Evolutionary conservation across 768 basidiomycete species (phyloP).

Genomic region (Boletus bicolor): DNA sequence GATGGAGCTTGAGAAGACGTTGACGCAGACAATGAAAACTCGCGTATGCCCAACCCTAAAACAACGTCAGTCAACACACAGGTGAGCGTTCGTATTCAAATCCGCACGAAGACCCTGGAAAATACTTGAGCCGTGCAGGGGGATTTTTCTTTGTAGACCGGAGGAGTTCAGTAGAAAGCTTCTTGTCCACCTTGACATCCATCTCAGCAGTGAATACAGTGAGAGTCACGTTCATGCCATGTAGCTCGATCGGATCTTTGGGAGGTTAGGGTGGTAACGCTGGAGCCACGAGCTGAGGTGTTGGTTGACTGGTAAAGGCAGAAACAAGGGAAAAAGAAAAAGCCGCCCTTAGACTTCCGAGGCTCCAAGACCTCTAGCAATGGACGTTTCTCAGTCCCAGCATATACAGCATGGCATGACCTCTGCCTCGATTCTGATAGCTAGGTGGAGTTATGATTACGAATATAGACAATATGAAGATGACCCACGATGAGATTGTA

Average conservation of each 20-base stretch:
- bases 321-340: conserved; percentile 43
- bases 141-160: conserved; percentile 95
- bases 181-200: conserved; percentile 60
- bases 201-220: conserved; percentile 41
- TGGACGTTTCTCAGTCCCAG: conserved; percentile 38
- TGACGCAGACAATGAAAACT: conserved; percentile 8
- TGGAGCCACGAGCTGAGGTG: conserved; percentile 11
- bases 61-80: background rate
- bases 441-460: conserved; percentile 32
- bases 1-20: background rate
- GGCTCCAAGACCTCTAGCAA: conserved; percentile 30
- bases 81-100: conserved; percentile 42
- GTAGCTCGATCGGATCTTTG: conserved; percentile 26
- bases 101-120: conserved; percentile 88
- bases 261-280: conserved; percentile 9
- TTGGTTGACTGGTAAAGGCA: conserved; percentile 19
- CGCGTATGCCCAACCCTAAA: conserved; percentile 10
- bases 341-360: conserved; percentile 37
- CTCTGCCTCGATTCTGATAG: conserved; percentile 25
- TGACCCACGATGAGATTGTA: conserved; percentile 61
- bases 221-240: conserved; percentile 28
- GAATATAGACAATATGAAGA: background rate
- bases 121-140: conserved; percentile 69
- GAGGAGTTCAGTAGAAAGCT: conserved; percentile 68
- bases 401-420: conserved; percentile 14